Percentiles rank a stretch among this genome's conserved stretches.
phyloP scores from a whole-genome alignment of 2,329 filamentous ascomycete genomes.

The Phialophora expanda region DNA sequence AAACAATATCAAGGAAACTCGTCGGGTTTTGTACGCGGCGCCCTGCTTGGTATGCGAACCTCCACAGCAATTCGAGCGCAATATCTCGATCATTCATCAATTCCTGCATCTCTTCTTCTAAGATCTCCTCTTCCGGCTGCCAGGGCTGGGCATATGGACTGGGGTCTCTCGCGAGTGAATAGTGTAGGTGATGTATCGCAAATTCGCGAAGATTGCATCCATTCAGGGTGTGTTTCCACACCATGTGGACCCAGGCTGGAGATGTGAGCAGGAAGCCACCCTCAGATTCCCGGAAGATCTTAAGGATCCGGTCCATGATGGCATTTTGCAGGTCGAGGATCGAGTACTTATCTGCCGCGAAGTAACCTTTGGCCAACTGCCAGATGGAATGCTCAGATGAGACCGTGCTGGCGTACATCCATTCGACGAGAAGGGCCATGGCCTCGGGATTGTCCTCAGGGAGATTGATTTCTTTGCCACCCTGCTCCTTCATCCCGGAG shows the following conservation, averaged over 20 bases:
- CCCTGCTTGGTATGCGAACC: background rate
- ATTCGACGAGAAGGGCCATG: background rate
- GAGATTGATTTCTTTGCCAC: background rate
- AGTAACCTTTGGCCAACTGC: background rate
- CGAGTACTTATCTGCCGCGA: slow-evolving; percentile 1
- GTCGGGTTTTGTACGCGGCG: too few relatives aligned
- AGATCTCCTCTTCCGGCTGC: background rate
- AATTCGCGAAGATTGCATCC: background rate
- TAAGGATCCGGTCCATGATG: background rate
- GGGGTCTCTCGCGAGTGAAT: background rate
- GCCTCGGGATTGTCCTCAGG: background rate
- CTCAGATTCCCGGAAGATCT: background rate
- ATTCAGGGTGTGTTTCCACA: background rate
- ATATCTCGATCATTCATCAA: background rate
- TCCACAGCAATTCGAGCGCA: background rate
- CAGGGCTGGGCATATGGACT: background rate
- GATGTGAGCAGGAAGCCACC: background rate
- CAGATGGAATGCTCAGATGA: background rate
- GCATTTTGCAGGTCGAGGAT: background rate
- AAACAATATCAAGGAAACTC: too few relatives aligned
- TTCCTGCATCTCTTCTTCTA: background rate
- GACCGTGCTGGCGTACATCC: slow-evolving; percentile 1
- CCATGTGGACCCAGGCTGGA: background rate
- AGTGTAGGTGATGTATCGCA: background rate
- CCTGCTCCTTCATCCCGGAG: background rate